Evolutionary conservation across 1,284 basidiomycete species (phyloP), one percentile per base, ranked within the genome.

Genomic region (Papiliotrema fonsecae): DNA sequence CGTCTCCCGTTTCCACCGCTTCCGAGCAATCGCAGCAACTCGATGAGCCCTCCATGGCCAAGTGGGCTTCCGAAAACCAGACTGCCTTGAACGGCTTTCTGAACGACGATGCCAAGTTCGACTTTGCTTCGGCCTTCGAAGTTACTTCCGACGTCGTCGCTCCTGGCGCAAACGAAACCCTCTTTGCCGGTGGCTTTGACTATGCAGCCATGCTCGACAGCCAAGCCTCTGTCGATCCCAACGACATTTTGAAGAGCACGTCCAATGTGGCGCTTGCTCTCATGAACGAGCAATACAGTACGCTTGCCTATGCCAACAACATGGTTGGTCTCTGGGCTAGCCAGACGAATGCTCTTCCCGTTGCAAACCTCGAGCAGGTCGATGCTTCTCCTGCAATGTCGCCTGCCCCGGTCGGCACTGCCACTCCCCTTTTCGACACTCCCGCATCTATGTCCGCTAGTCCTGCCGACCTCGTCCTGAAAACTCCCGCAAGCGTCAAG

Each of bases 1-100:
- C 16, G 25, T 42, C 58, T 25, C 53, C 55, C 36, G 48, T 53
- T 42, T 64, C 63, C 22, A 65, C 62, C 48, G 65, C 67, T 53
- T 69, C 66, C 1, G 61, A 67, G 49, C 58, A 60, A 49, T 62
- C 61, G 35, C 56, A 53, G 24, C 52, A 58, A 18, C 66, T 69
- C 30, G 64, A 69, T 42, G 34, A 49, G 6, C 54, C 49, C n/a
- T 59, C 60, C 50, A 58, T 62, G 41, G 56, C 56, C 41, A 32
- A 24, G 36, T 48, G 48, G 32, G 25, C 54, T 36, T 61, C 64
- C 54, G 54, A 57, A 45, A 24, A 53, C 54, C 49, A 52, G 54
- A 49, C 41, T 62, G 7, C 47, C 62, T 19, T 37, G 34, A n/a
- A 14, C 14, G 14, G 16, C 34, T 35, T 35, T 16, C 16, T 14